Percentiles rank a stretch among this genome's conserved stretches.
These are phyloP conservation scores for Vitis labrusca DNA, from an alignment of 164 flowering plant genomes.

Conservation along the genomic window DNA sequence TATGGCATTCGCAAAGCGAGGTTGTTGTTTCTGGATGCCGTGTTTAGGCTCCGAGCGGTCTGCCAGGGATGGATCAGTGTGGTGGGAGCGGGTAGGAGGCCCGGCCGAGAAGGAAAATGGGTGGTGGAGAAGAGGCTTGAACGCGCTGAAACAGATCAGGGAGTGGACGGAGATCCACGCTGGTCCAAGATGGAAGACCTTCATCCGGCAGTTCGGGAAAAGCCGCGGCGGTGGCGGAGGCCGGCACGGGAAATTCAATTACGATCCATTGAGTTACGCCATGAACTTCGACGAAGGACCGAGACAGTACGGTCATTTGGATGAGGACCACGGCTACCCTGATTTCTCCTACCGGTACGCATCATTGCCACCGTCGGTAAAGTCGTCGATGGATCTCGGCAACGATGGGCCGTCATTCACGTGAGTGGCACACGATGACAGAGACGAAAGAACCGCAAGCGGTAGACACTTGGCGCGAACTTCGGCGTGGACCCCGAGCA, in stretches of 20 bases:
- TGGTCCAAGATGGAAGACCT: conserved; percentile 10
- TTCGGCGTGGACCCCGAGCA: too few relatives aligned
- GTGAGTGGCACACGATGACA: conserved; percentile 3
- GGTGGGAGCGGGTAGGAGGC: conserved; percentile 33
- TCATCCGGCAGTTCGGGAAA: conserved; percentile 14
- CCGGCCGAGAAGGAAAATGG: conserved; percentile 21
- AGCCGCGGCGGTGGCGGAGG: conserved; percentile 7
- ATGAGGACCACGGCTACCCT: conserved; percentile 22
- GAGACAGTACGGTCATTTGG: conserved; percentile 18
- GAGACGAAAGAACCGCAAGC: neutral
- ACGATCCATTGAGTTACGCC: conserved; percentile 57
- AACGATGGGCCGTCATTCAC: conserved; percentile 16
- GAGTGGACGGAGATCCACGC: conserved; percentile 6
- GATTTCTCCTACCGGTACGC: conserved; percentile 33
- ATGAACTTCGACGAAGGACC: conserved; percentile 52
- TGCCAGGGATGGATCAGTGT: conserved; percentile 4
- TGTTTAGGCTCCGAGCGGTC: conserved; percentile 16
- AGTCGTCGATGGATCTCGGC: conserved; percentile 33
- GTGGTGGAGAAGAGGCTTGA: conserved; percentile 24
- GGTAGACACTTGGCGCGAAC: too few relatives aligned
- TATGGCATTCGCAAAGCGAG: conserved; percentile 17
- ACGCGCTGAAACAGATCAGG: neutral
- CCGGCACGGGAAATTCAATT: conserved; percentile 33
- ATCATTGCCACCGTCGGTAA: conserved; percentile 23
- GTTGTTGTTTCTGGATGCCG: conserved; percentile 42